Evolutionary conservation across 306 rosid species (phyloP).

Genomic region (Hippophae rhamnoides): DNA sequence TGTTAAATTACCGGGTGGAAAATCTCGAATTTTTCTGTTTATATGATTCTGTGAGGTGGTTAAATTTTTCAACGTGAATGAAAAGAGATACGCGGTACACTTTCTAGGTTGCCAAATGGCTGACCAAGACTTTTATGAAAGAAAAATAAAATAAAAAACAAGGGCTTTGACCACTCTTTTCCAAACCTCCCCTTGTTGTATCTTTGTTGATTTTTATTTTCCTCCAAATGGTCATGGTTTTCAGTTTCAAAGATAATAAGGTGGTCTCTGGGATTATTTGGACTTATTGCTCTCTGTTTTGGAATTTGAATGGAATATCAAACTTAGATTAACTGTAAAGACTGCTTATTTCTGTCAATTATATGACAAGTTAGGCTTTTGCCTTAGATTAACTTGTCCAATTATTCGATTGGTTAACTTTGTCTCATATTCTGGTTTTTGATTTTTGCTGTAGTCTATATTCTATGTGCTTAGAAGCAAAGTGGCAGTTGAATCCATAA

Average conservation of each 20-base stretch:
- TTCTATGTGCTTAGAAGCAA: slow-evolving; percentile 24
- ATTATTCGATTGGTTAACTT: not conserved
- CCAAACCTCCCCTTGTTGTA: slow-evolving; percentile 14
- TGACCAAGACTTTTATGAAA: slow-evolving; percentile 24
- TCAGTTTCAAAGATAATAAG: slow-evolving; percentile 20
- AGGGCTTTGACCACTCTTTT: slow-evolving; percentile 40
- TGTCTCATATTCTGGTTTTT: slow-evolving; percentile 20
- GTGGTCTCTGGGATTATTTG: slow-evolving; percentile 6
- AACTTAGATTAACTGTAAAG: slow-evolving; percentile 20
- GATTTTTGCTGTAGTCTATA: slow-evolving; percentile 25
- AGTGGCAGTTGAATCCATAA: slow-evolving; percentile 10
- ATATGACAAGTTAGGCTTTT: slow-evolving; percentile 16
- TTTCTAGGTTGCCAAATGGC: slow-evolving; percentile 29
- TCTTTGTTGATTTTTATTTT: slow-evolving; percentile 12
- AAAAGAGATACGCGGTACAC: slow-evolving; percentile 6
- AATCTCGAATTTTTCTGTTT: slow-evolving; percentile 20
- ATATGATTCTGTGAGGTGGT: slow-evolving; percentile 16
- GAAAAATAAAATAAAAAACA: slow-evolving; percentile 2
- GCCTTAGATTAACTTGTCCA: not conserved
- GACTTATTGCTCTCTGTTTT: slow-evolving; percentile 14
- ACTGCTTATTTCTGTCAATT: slow-evolving; percentile 17
- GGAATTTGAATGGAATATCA: slow-evolving; percentile 3
- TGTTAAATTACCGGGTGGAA: slow-evolving; percentile 6
- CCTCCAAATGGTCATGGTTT: slow-evolving; percentile 16
- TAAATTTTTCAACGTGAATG: slow-evolving; percentile 35